Percentiles rank a stretch among this genome's conserved stretches.
phyloP scores from a whole-genome alignment of 1,284 basidiomycete species.

The Moesziomyces sp. region DNA sequence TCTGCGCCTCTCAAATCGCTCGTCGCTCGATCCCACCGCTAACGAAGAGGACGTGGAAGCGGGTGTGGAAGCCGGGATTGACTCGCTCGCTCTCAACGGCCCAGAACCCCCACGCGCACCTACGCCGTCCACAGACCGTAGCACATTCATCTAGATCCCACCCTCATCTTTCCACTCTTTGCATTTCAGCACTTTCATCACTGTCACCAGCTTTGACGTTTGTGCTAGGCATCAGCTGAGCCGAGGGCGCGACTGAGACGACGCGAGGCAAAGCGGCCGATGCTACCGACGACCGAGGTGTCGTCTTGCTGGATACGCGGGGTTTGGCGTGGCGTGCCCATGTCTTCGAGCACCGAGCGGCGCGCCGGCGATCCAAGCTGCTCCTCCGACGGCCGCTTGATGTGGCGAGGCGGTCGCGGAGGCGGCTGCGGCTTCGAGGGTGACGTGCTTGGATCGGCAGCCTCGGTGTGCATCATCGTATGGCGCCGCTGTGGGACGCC shows the following conservation, averaged over 20 bases:
- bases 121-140: conserved; percentile 20
- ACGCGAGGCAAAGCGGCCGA: conserved; percentile 27
- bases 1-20: no score
- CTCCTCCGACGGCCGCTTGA: conserved; percentile 32
- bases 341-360: background rate
- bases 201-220: background rate
- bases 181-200: background rate
- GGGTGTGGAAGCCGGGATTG: background rate
- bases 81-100: no score
- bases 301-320: background rate
- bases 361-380: conserved; percentile 10
- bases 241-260: conserved; percentile 33
- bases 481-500: conserved; percentile 10
- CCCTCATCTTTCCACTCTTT: no score
- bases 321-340: conserved; percentile 17
- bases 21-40: no score
- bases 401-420: conserved; percentile 30
- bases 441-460: conserved; percentile 2
- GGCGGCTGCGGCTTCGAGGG: conserved; percentile 28
- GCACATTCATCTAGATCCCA: conserved; percentile 16
- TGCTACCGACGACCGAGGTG: conserved; percentile 19
- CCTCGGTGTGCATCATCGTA: conserved; percentile 5
- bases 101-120: no score
- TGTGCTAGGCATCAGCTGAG: conserved; percentile 1
- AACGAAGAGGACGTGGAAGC: background rate